Percentiles rank a stretch among this genome's conserved stretches.
These are phyloP conservation scores for Tricholoma saponaceum DNA, from an alignment of 768 basidiomycete species.

Conservation along the genomic window DNA sequence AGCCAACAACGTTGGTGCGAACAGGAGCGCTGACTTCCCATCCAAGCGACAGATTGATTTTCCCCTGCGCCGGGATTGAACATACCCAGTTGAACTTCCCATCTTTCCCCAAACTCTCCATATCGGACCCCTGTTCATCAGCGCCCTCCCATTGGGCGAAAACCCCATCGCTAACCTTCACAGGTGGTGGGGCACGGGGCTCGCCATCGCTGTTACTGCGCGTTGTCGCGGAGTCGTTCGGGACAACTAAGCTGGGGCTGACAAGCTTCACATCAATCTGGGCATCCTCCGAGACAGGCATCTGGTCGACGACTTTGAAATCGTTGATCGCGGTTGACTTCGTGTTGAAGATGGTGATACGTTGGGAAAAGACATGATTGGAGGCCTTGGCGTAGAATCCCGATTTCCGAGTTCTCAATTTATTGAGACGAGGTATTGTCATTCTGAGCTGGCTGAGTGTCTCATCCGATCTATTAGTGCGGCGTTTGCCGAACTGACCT, in stretches of 20 bases:
- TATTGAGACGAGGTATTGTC: background rate
- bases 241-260: constrained; percentile 15
- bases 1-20: constrained; percentile 1
- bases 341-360: constrained; percentile 35
- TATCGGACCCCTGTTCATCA: constrained; percentile 14
- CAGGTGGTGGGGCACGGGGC: constrained; percentile 4
- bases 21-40: constrained; percentile 6
- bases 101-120: constrained; percentile 23
- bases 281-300: constrained; percentile 33
- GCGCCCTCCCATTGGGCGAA: constrained; percentile 29
- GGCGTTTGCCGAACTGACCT: background rate
- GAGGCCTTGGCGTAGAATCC: constrained; percentile 32
- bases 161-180: constrained; percentile 21
- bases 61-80: constrained; percentile 24
- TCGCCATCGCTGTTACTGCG: background rate
- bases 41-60: constrained; percentile 25
- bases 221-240: background rate
- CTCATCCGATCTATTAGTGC: background rate
- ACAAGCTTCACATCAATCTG: constrained; percentile 40
- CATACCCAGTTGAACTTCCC: constrained; percentile 32
- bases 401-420: constrained; percentile 5
- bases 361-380: constrained; percentile 28
- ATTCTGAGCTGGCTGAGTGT: background rate
- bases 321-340: constrained; percentile 24
- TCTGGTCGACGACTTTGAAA: constrained; percentile 35